phyloP scores from a whole-genome alignment of 176 grass and related monocot genomes.

The Saccharum officinarum region DNA sequence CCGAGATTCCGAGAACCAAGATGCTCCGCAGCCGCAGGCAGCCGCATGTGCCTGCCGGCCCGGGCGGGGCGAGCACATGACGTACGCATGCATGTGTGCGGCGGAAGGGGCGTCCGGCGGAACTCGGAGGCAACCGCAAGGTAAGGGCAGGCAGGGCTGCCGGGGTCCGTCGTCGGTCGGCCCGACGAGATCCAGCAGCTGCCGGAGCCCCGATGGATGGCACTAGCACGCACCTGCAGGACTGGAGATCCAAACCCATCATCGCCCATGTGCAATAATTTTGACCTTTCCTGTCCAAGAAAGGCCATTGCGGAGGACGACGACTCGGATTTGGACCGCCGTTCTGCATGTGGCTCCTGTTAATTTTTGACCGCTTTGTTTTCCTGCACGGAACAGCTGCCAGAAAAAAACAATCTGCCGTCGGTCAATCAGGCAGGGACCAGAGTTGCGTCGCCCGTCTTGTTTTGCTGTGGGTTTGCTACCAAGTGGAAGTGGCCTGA shows the following conservation, averaged over 20 bases:
- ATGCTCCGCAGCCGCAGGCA: not conserved
- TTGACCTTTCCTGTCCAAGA: slow-evolving; percentile 18
- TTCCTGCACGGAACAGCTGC: not conserved
- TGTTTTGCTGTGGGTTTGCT: not conserved
- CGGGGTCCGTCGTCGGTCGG: not conserved
- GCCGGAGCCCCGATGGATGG: not conserved
- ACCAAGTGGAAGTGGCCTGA: not conserved
- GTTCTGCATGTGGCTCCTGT: not conserved
- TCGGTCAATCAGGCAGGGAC: not conserved
- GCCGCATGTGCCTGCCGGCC: slow-evolving; percentile 14
- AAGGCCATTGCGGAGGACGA: not conserved
- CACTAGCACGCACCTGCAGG: not conserved
- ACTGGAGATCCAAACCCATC: not conserved
- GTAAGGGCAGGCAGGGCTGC: not conserved
- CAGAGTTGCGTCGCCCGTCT: not conserved
- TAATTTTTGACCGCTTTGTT: not conserved
- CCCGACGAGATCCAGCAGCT: not conserved
- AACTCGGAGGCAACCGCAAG: not conserved
- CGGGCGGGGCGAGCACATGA: slow-evolving; percentile 8
- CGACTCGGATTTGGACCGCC: slow-evolving; percentile 19
- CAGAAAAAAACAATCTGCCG: not conserved
- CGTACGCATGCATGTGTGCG: not conserved
- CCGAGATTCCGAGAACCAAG: not conserved
- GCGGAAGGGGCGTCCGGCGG: not conserved
- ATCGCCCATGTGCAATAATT: slow-evolving; percentile 24